Evolutionary conservation across 176 grass and related monocot genomes (phyloP).

Genomic region (Musa acuminata): DNA sequence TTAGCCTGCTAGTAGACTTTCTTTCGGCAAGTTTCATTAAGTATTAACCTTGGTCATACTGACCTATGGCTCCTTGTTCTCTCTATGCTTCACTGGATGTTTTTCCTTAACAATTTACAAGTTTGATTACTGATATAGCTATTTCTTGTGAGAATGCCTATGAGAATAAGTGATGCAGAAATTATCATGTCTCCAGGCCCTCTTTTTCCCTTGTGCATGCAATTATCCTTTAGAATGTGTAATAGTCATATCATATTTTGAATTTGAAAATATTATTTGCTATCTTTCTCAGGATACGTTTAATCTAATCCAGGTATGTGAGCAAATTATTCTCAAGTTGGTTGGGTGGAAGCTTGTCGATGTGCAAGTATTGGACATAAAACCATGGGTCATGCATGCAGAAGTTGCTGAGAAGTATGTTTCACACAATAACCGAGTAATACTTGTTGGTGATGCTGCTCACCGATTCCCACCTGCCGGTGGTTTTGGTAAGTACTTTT

Average conservation of each 20-base stretch:
- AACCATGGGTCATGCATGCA: slow-evolving; percentile 94
- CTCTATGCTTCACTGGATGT: no score
- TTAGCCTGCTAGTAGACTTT: not conserved
- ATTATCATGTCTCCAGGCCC: not conserved
- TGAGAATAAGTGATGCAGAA: not conserved
- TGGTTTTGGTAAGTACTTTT: slow-evolving; percentile 62
- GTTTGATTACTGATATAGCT: not conserved
- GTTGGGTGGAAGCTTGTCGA: slow-evolving; percentile 64
- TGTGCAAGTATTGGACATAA: slow-evolving; percentile 74
- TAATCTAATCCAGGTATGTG: slow-evolving; percentile 45
- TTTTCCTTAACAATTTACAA: not conserved
- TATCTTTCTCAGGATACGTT: not conserved
- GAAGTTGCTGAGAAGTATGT: slow-evolving; percentile 91
- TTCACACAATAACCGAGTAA: slow-evolving; percentile 41
- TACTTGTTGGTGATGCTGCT: slow-evolving; percentile 89
- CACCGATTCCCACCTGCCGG: slow-evolving; percentile 88
- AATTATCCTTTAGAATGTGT: slow-evolving; percentile 4
- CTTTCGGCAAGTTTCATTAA: not conserved
- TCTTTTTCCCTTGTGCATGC: not conserved
- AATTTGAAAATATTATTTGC: not conserved
- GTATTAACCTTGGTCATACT: not conserved
- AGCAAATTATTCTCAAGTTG: slow-evolving; percentile 87
- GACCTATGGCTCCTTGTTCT: not conserved
- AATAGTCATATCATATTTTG: not conserved
- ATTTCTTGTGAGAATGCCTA: not conserved